Base-by-base conservation (phyloP, 2,329 filamentous ascomycete species). In the Fusarium foetens region DNA sequence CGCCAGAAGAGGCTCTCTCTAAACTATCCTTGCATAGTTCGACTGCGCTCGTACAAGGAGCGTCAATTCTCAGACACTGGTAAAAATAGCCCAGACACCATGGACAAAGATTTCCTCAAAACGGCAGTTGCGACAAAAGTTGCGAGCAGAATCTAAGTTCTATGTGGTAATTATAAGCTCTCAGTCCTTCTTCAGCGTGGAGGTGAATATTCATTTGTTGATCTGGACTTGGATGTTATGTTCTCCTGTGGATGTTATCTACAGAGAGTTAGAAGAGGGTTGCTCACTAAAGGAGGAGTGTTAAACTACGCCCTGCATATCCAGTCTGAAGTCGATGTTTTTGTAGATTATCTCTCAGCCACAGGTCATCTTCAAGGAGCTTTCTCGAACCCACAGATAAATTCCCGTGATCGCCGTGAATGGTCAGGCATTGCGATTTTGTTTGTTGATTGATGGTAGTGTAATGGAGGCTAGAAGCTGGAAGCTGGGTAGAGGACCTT, bases 41-140 rank as follows among this genome's bases (percentile, higher is more conserved):
- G 29, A 49, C 29, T 10, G 29, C 5, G 8, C 29, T 25, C 17
- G 4, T 51, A n/a, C 0, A 51, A 35, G 12, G 16, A 52, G 17
- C 2, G 33, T 36, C 33, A n/a, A 16, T 8, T 25, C 14, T 27
- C 7, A 8, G 23, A 36, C 23, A 35, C 13, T 13, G 9, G 6
- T 25, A 0, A 9, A n/a, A 52, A 33, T n/a, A 12, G 8, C 5
- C 19, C 10, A 6, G 27, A 49, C n/a, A 17, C 27, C 21, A 12
- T 5, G 10, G 11, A 21, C 3, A 2, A n/a, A 4, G 13, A 31
- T 4, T 11, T 3, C 23, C 23, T 36, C 9, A 5, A 1, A 17
- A 27, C 12, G 9, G 49, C 31, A 23, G 49, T 27, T 52, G 49
- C 33, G 33, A 52, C 49, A 36, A 52, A 36, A 36, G 31, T 52